Evolutionary conservation across 495 filamentous ascomycete genomes (phyloP).

Genomic region (Penicillium mononematosum): DNA sequence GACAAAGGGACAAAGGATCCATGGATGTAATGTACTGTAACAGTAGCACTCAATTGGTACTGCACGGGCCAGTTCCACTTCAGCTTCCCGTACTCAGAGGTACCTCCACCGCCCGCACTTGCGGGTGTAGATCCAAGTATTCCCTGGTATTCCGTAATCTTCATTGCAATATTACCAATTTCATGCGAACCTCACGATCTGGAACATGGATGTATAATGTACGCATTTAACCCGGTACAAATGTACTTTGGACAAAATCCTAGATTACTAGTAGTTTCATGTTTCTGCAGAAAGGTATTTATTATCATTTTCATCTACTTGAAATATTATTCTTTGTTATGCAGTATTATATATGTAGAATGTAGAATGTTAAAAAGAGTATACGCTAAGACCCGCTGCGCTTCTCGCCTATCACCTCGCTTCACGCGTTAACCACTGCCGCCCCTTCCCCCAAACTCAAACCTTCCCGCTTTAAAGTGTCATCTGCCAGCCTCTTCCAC

Average conservation of each 20-base stretch:
- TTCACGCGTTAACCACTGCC: constrained; percentile 41
- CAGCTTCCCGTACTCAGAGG: constrained; percentile 13
- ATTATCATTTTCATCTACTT: not conserved
- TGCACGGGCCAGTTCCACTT: constrained; percentile 5
- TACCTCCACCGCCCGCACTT: constrained; percentile 14
- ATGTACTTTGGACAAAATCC: not conserved
- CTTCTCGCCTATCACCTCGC: constrained; percentile 40
- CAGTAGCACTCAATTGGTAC: not conserved
- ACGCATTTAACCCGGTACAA: not conserved
- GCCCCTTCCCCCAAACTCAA: constrained; percentile 33
- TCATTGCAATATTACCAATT: not conserved
- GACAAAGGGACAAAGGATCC: too few relatives aligned
- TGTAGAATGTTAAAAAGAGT: not conserved
- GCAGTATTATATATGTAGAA: not conserved
- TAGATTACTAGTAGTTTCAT: not conserved
- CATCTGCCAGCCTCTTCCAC: constrained; percentile 28
- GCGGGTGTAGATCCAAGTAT: constrained; percentile 17
- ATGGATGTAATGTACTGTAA: not conserved
- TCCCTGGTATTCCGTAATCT: constrained; percentile 1
- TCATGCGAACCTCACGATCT: constrained; percentile 2
- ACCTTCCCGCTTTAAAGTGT: constrained; percentile 32
- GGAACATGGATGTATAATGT: not conserved
- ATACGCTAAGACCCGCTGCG: constrained; percentile 13
- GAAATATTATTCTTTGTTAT: not conserved
- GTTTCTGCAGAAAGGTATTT: not conserved